Evolutionary conservation across 176 grass and related monocot species (phyloP).

Genomic region (Musa itinerans): DNA sequence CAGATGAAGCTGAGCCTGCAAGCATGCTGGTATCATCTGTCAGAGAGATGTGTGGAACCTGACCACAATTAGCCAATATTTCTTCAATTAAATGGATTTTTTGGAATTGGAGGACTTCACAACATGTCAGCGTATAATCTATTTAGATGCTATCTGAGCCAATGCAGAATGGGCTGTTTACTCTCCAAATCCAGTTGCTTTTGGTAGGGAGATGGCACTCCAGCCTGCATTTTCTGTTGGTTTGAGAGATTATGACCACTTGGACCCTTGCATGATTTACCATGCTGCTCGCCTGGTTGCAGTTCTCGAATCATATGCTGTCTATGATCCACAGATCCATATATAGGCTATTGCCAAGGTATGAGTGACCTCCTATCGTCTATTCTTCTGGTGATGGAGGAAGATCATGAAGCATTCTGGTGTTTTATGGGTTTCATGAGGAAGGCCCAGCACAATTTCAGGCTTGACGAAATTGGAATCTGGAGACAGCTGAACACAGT

Average conservation of each 20-base stretch:
- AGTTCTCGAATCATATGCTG: constrained; percentile 10
- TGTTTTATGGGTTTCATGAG: constrained; percentile 12
- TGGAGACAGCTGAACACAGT: constrained; percentile 10
- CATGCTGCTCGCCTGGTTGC: constrained; percentile 11
- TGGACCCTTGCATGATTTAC: constrained; percentile 10
- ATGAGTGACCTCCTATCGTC: constrained; percentile 11
- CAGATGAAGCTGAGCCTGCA: constrained; percentile 8
- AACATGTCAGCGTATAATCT: constrained; percentile 14
- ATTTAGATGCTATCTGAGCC: constrained; percentile 10
- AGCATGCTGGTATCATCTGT: background rate
- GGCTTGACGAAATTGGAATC: constrained; percentile 3
- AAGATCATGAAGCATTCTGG: constrained; percentile 12
- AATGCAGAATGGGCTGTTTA: constrained; percentile 10
- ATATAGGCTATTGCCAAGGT: constrained; percentile 9
- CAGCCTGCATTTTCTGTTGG: background rate
- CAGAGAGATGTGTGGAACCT: background rate
- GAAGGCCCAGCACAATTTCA: constrained; percentile 10
- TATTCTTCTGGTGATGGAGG: background rate
- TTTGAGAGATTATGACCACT: constrained; percentile 3
- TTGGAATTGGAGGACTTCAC: constrained; percentile 1
- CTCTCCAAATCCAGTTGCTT: constrained; percentile 1
- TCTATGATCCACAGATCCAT: constrained; percentile 13
- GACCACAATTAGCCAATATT: background rate
- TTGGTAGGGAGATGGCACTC: constrained; percentile 3
- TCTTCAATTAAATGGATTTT: constrained; percentile 4